These are phyloP conservation scores for Stentor coeruleus DNA, from an alignment of 73 alveolate species.

Conservation along the genomic window DNA sequence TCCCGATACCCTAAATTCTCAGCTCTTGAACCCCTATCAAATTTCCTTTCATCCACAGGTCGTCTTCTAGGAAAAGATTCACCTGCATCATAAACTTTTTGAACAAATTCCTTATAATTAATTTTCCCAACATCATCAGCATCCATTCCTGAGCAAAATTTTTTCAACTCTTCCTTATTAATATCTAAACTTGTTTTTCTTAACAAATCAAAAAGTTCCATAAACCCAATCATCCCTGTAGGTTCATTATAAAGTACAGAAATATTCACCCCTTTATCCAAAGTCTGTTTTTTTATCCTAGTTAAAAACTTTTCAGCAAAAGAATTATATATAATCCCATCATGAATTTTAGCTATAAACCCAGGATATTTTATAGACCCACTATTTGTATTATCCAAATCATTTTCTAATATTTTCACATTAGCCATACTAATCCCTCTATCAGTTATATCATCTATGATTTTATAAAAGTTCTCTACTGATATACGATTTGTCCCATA, in stretches of 20 bases:
- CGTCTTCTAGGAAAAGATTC: too few species aligned
- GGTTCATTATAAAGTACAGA: not conserved
- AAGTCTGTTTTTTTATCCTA: not conserved
- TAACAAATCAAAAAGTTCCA: not conserved
- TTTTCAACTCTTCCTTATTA: not conserved
- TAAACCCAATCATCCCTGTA: not conserved
- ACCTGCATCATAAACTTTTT: not conserved
- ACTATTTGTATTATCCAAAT: not conserved
- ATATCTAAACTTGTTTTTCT: not conserved
- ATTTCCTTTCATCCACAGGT: too few species aligned
- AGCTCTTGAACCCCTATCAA: too few species aligned
- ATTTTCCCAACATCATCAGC: conserved; percentile 12
- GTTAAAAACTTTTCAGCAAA: not conserved
- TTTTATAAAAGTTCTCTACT: not conserved
- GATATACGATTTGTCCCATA: conserved; percentile 2
- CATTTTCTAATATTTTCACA: not conserved
- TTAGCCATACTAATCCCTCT: not conserved
- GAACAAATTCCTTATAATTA: not conserved
- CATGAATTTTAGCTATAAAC: conserved; percentile 8
- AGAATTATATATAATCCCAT: not conserved
- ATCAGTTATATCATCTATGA: not conserved
- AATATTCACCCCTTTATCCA: conserved; percentile 1
- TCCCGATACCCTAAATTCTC: too few species aligned
- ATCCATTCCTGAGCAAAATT: not conserved
- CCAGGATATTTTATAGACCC: not conserved